Conservation (phyloP, 1,284 basidiomycete species). For the Ustilago hordei region DNA sequence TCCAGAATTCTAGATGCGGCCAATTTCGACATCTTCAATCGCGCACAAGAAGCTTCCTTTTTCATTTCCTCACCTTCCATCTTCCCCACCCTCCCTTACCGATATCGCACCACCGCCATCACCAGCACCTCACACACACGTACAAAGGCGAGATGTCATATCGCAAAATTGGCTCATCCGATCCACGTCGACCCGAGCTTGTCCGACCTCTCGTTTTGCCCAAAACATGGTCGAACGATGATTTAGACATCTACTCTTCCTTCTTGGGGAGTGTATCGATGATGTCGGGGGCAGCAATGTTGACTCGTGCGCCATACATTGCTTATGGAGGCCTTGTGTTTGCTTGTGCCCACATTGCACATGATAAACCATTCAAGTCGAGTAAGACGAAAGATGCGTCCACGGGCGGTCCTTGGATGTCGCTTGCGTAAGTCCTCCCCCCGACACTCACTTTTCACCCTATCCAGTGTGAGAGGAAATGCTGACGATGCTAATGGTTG, state of each 20-base stretch:
- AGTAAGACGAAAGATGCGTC: slow-evolving; percentile 30
- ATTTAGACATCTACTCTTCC: slow-evolving; percentile 44
- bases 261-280: slow-evolving; percentile 41
- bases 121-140: background rate
- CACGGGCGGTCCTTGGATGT: slow-evolving; percentile 44
- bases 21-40: background rate
- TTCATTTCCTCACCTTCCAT: background rate
- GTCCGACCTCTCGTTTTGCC: slow-evolving; percentile 30
- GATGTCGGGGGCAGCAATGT: slow-evolving; percentile 48
- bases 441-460: background rate
- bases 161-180: slow-evolving; percentile 31
- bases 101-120: background rate
- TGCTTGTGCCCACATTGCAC: slow-evolving; percentile 49
- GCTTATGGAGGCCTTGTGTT: slow-evolving; percentile 53
- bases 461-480: background rate
- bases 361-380: slow-evolving; percentile 53
- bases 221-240: slow-evolving; percentile 32
- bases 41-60: slow-evolving; percentile 7
- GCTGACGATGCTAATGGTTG: background rate
- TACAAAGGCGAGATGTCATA: slow-evolving; percentile 28
- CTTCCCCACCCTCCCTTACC: background rate
- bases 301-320: slow-evolving; percentile 33
- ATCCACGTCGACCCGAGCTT: slow-evolving; percentile 36
- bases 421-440: slow-evolving; percentile 24
- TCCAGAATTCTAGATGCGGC: slow-evolving; percentile 10